Evolutionary conservation across 768 basidiomycete genomes (phyloP), one percentile per base, ranked within the genome.

Genomic region (Multifurca ochricompacta): DNA sequence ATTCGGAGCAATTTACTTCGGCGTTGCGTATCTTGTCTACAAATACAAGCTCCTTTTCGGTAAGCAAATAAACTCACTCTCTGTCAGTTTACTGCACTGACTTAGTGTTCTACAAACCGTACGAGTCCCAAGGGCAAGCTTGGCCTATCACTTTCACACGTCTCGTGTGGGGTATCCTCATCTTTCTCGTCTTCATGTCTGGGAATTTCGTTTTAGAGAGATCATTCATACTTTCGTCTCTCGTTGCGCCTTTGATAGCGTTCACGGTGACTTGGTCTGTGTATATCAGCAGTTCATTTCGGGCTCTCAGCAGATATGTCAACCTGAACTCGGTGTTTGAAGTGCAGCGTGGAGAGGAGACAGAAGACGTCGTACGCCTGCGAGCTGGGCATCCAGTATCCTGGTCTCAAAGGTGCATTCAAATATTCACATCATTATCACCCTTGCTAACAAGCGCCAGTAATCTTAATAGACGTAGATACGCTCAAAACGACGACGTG

Each of bases 11-110:
- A 72, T 95, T 48, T 99, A 99, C 71, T 99, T 99, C 62, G 95
- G 93, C n/a, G 74, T 88, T 35, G 91, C 80, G 6, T 99, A 99
- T 66, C 77, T 98, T 5, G 94, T 96, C 3, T 98, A 97, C 79
- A 99, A 99, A 74, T 96, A 98, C 73, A 95, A 96, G 63, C 77
- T 98, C 4, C 74, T 98, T 0, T 96, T 95, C 63, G 91, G 94
- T 94, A 53, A 52, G 88, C 70, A 3, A 30, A 16, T 32, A 21
- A 32, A 21, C 37, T 28, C 56, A n/a, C 31, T 51, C 27, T 13
- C 23, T 45, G 5, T 32, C 30, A n/a, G 21, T 14, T 10, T 49
- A 37, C 35, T 32, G 40, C 30, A 30, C 6, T 44, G n/a, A 14
- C 41, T 0, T 64, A 96, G 93, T 97, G 18, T 98, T 95, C 74